Evolutionary conservation across 2,329 filamentous ascomycete genomes (phyloP).

Genomic region (Scytalidium sp.): DNA sequence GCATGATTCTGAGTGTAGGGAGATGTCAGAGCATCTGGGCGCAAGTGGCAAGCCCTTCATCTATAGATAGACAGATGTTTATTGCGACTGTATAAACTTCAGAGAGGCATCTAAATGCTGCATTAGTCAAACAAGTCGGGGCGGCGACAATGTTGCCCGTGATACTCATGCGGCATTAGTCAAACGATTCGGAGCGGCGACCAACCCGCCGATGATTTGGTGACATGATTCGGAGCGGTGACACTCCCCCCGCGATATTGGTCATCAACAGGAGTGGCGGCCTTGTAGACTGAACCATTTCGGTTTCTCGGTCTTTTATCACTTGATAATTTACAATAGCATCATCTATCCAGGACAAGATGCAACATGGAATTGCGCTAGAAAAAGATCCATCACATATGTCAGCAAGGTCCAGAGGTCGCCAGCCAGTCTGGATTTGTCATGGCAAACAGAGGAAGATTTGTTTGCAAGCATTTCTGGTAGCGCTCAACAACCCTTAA

Average conservation of each 20-base stretch:
- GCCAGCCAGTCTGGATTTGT: not conserved
- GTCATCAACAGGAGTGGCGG: not conserved
- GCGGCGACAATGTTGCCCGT: not conserved
- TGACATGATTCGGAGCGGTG: too few relatives aligned
- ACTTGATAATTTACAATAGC: not conserved
- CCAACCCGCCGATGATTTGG: too few relatives aligned
- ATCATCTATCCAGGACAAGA: not conserved
- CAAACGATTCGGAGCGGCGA: not conserved
- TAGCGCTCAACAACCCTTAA: constrained; percentile 7
- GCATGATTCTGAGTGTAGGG: not conserved
- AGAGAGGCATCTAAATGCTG: not conserved
- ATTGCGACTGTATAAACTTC: not conserved
- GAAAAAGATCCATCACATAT: not conserved
- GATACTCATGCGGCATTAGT: not conserved
- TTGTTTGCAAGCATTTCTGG: not conserved
- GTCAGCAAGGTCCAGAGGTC: not conserved
- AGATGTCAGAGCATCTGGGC: not conserved
- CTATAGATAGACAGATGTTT: not conserved
- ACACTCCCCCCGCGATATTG: not conserved
- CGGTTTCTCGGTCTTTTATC: not conserved
- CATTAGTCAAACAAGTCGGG: not conserved
- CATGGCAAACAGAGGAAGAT: not conserved
- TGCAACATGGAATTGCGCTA: not conserved
- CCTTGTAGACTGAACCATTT: not conserved
- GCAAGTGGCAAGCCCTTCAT: not conserved